These are phyloP conservation scores for Syncephalastrum sp. DNA, from an alignment of 371 early-diverging fungal genomes.

Conservation along the genomic window DNA sequence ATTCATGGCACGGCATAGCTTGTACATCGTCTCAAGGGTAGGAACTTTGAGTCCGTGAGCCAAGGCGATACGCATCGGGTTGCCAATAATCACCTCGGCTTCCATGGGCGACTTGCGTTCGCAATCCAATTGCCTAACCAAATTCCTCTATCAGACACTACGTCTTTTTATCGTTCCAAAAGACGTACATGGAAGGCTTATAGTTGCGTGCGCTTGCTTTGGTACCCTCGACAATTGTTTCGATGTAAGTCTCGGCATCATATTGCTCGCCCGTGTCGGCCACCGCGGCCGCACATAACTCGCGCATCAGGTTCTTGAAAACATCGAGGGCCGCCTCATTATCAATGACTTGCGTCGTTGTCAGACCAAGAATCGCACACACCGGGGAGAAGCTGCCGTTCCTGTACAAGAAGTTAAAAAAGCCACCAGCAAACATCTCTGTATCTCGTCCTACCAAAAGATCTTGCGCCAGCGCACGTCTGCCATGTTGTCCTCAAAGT, in stretches of 20 bases:
- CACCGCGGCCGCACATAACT: constrained; percentile 52
- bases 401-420: constrained; percentile 18
- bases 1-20: constrained; percentile 10
- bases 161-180: background rate
- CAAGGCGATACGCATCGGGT: constrained; percentile 43
- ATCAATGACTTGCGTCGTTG: constrained; percentile 56
- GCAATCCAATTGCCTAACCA: constrained; percentile 48
- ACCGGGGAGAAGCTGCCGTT: constrained; percentile 78
- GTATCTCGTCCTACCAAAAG: constrained; percentile 47
- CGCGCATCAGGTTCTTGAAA: constrained; percentile 56
- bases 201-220: constrained; percentile 44
- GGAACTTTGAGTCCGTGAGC: constrained; percentile 27
- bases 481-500: constrained; percentile 61
- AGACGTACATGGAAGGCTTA: constrained; percentile 62
- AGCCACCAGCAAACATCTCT: no score
- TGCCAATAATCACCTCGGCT: constrained; percentile 62
- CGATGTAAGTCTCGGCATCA: constrained; percentile 36
- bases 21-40: constrained; percentile 41
- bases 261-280: constrained; percentile 46
- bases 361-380: constrained; percentile 66
- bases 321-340: constrained; percentile 52
- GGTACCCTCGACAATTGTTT: constrained; percentile 43
- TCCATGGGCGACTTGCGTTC: constrained; percentile 63
- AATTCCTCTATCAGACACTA: background rate
- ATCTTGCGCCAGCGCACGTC: constrained; percentile 77